Evolutionary conservation across 2,329 filamentous ascomycete species (phyloP).

Genomic region (Trichocomaceae sp.): DNA sequence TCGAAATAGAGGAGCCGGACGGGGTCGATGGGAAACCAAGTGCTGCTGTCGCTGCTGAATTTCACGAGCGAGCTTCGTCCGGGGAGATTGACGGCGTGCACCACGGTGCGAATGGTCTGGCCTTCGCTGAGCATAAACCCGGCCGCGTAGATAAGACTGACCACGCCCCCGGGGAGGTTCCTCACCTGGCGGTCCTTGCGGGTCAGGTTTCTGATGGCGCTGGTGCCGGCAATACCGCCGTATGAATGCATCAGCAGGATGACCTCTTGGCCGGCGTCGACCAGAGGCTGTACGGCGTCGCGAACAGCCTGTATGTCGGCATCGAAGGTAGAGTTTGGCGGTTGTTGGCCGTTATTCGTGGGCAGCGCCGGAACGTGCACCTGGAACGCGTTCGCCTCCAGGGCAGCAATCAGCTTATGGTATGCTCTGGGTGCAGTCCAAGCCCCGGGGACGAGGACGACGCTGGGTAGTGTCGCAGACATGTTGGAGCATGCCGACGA

Average conservation of each 20-base stretch:
- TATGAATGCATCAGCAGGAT: slow-evolving; percentile 2
- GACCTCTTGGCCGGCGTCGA: not conserved
- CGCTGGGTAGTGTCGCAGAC: not conserved
- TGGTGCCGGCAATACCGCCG: not conserved
- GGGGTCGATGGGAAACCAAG: not conserved
- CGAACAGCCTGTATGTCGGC: not conserved
- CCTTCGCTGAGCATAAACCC: slow-evolving; percentile 1
- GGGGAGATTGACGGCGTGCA: not conserved
- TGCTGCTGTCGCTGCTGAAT: slow-evolving; percentile 2
- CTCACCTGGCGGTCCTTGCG: not conserved
- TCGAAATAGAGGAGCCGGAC: not conserved
- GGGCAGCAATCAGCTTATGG: not conserved
- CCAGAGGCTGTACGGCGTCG: not conserved
- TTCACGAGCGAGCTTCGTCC: not conserved
- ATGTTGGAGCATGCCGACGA: no score
- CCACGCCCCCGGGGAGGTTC: not conserved
- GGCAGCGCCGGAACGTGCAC: not conserved
- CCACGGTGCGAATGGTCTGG: not conserved
- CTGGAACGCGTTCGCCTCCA: not conserved
- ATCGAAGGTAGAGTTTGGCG: slow-evolving; percentile 1
- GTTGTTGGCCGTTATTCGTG: slow-evolving; percentile 1
- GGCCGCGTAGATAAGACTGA: not conserved
- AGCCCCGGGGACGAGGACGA: not conserved
- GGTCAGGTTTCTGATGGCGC: not conserved
- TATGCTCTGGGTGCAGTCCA: slow-evolving; percentile 2